These are phyloP conservation scores for Fragaria ananassa DNA, from an alignment of 306 rosid genomes.

Conservation along the genomic window DNA sequence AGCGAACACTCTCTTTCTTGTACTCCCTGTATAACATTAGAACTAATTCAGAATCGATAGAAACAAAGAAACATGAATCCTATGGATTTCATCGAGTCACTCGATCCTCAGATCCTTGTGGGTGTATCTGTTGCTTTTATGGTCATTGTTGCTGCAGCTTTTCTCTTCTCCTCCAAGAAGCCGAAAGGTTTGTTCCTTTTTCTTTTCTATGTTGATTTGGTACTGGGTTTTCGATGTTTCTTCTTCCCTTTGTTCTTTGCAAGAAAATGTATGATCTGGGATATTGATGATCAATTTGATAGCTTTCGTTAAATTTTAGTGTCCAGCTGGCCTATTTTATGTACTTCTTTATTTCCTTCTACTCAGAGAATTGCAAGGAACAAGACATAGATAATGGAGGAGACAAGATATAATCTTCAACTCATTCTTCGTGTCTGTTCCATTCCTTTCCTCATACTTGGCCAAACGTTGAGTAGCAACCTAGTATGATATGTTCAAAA, in stretches of 20 bases:
- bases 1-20: not conserved
- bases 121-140: conserved; percentile 52
- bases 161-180: conserved; percentile 59
- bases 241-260: not conserved
- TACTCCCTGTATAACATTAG: not conserved
- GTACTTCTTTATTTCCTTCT: not conserved
- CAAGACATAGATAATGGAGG: not conserved
- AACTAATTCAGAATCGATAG: not conserved
- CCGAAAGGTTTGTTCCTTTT: conserved; percentile 45
- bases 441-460: not conserved
- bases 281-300: not conserved
- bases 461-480: not conserved
- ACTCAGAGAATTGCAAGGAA: not conserved
- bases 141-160: conserved; percentile 60
- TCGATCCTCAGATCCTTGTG: conserved; percentile 51
- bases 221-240: not conserved
- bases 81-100: conserved; percentile 59
- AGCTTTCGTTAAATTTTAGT: not conserved
- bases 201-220: not conserved
- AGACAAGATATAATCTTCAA: not conserved
- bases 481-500: not conserved
- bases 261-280: not conserved
- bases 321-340: not conserved
- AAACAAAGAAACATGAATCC: not conserved
- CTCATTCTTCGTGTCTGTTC: not conserved